Evolutionary conservation across 805 yeast species (phyloP).

Genomic region (Monosporozyma servazzii): DNA sequence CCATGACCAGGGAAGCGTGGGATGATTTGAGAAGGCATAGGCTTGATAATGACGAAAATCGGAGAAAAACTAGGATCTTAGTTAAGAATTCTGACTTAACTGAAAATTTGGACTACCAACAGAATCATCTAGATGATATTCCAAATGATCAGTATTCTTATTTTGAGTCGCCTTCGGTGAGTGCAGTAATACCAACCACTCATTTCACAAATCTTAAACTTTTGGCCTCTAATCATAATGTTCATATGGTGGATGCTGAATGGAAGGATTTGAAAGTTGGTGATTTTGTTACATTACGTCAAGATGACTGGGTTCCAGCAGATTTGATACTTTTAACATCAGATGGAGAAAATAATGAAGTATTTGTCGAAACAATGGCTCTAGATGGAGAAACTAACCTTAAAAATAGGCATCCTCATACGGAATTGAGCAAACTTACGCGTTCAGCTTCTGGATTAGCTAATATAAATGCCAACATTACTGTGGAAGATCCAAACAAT

Average conservation of each 20-base stretch:
- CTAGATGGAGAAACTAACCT: constrained; percentile 94
- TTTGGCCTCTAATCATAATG: constrained; percentile 15
- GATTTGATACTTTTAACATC: constrained; percentile 70
- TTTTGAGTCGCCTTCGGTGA: not conserved
- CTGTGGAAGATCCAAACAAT: constrained; percentile 83
- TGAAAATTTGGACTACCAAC: not conserved
- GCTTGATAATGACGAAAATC: constrained; percentile 79
- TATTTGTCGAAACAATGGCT: constrained; percentile 91
- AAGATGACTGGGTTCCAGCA: constrained; percentile 92
- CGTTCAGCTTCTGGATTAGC: constrained; percentile 43
- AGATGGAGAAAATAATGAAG: constrained; percentile 49
- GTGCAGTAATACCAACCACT: constrained; percentile 4
- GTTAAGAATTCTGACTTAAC: constrained; percentile 12
- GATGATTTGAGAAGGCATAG: constrained; percentile 86
- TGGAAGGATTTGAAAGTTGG: constrained; percentile 91
- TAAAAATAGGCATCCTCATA: constrained; percentile 62
- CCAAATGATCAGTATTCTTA: not conserved
- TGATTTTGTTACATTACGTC: constrained; percentile 59
- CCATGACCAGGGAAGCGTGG: constrained; percentile 86
- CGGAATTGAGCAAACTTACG: constrained; percentile 46
- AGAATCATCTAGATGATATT: not conserved
- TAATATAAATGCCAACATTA: constrained; percentile 42
- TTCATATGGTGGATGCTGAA: constrained; percentile 18
- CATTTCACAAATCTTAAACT: constrained; percentile 19
- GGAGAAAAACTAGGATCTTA: constrained; percentile 36